Conservation (phyloP, 495 filamentous ascomycete species). For the Hypomontagnella monticulosa region DNA sequence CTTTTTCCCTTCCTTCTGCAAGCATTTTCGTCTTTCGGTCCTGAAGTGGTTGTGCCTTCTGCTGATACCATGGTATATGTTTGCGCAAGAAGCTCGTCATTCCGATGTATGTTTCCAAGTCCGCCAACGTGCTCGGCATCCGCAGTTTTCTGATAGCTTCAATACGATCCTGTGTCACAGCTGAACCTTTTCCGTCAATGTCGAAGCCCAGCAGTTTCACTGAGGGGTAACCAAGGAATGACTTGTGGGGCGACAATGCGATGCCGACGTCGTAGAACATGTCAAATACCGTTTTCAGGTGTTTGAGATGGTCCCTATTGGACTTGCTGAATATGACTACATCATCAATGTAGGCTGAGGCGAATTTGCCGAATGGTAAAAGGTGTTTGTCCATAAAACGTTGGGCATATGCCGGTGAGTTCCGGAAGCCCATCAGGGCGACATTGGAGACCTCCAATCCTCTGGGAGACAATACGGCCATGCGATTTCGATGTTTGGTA, state of each 20-base stretch:
- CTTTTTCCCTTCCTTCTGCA: too few species aligned
- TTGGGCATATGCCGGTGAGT: background rate
- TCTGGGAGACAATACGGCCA: constrained; percentile 6
- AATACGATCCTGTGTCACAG: too few species aligned
- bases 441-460: constrained; percentile 20
- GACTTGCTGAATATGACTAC: constrained; percentile 3
- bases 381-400: constrained; percentile 19
- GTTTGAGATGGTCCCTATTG: background rate
- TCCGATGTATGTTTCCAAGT: too few species aligned
- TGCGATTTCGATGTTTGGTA: background rate
- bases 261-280: background rate
- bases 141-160: too few species aligned
- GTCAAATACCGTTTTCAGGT: background rate
- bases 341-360: constrained; percentile 4
- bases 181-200: too few species aligned
- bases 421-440: constrained; percentile 13
- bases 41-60: too few species aligned
- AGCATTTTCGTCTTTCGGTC: too few species aligned
- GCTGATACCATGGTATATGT: too few species aligned
- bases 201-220: too few species aligned
- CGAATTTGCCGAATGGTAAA: background rate
- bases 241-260: background rate
- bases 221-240: background rate
- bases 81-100: too few species aligned
- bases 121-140: too few species aligned